phyloP scores from a whole-genome alignment of 106 monocot species.

The Chionographis japonica region DNA sequence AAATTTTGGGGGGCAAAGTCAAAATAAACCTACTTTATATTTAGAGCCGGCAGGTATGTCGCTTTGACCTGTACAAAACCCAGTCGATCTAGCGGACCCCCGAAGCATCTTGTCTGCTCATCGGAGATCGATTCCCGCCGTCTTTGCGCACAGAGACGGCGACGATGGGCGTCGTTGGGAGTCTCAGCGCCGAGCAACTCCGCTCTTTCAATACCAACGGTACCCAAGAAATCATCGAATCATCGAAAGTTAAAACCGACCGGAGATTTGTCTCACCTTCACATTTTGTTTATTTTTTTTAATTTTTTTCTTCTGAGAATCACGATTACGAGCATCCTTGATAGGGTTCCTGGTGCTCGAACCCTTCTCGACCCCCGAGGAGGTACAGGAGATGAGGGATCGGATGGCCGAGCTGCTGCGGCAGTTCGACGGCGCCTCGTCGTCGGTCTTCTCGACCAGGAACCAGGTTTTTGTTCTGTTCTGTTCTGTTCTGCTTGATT shows the following conservation, averaged over 20 bases:
- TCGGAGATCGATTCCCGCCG: not conserved
- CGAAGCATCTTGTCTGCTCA: not conserved
- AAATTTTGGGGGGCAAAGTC: too few species aligned
- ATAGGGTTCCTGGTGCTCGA: constrained; percentile 84
- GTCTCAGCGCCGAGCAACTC: constrained; percentile 58
- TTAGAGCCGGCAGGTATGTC: too few species aligned
- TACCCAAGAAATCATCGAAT: not conserved
- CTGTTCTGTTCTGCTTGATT: not conserved
- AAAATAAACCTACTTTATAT: too few species aligned
- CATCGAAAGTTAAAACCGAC: not conserved
- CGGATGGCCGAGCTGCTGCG: constrained; percentile 72
- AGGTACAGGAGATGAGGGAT: constrained; percentile 63
- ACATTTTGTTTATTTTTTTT: not conserved
- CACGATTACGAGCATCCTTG: not conserved
- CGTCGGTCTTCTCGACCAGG: constrained; percentile 81
- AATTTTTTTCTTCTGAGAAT: not conserved
- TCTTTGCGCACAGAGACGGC: not conserved
- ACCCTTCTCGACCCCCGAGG: constrained; percentile 56
- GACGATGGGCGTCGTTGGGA: constrained; percentile 41
- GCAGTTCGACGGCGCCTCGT: constrained; percentile 53
- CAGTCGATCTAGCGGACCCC: not conserved
- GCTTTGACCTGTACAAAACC: too few species aligned
- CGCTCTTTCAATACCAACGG: constrained; percentile 70
- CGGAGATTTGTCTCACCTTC: not conserved
- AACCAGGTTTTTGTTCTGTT: constrained; percentile 53